Percentiles rank a stretch among this genome's conserved stretches.
Evolutionary conservation across 2,329 filamentous ascomycete species (phyloP).

Genomic region (Fusarium begoniae): DNA sequence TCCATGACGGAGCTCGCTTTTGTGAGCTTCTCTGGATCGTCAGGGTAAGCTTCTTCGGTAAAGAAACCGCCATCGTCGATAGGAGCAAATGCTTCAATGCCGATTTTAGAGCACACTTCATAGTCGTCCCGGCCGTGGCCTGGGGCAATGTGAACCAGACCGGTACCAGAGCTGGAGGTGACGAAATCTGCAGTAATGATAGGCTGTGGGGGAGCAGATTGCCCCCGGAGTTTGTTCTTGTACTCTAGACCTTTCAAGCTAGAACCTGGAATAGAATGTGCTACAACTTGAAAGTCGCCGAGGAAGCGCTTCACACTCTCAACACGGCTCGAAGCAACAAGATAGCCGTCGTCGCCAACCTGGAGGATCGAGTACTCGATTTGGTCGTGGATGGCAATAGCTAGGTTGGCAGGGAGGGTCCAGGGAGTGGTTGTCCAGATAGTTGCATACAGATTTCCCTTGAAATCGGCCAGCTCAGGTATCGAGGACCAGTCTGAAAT

Average conservation of each 20-base stretch:
- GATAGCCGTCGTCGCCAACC: slow-evolving; percentile 64
- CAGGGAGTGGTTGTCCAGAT: slow-evolving; percentile 99
- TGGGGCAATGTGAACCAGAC: slow-evolving; percentile 92
- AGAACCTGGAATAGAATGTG: slow-evolving; percentile 68
- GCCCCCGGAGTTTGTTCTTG: slow-evolving; percentile 73
- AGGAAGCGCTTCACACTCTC: slow-evolving; percentile 63
- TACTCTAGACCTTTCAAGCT: slow-evolving; percentile 75
- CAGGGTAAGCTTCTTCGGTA: slow-evolving; percentile 80
- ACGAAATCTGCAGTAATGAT: slow-evolving; percentile 90
- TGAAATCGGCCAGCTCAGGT: slow-evolving; percentile 50
- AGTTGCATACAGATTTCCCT: slow-evolving; percentile 74
- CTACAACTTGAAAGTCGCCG: slow-evolving; percentile 63
- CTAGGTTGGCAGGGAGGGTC: slow-evolving; percentile 93
- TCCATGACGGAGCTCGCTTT: slow-evolving; percentile 75
- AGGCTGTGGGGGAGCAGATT: slow-evolving; percentile 66
- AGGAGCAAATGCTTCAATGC: slow-evolving; percentile 80
- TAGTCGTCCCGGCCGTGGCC: slow-evolving; percentile 99
- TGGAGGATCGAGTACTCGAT: slow-evolving; percentile 77
- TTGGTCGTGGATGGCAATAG: slow-evolving; percentile 81
- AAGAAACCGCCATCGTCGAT: slow-evolving; percentile 85
- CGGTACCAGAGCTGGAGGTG: slow-evolving; percentile 87
- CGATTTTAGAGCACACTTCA: slow-evolving; percentile 75
- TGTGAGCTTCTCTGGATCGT: slow-evolving; percentile 70
- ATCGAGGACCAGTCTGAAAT: slow-evolving; percentile 49
- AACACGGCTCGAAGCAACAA: slow-evolving; percentile 78